phyloP scores from a whole-genome alignment of 2,329 filamentous ascomycete genomes.

The Rhytidhysteron rufulum region DNA sequence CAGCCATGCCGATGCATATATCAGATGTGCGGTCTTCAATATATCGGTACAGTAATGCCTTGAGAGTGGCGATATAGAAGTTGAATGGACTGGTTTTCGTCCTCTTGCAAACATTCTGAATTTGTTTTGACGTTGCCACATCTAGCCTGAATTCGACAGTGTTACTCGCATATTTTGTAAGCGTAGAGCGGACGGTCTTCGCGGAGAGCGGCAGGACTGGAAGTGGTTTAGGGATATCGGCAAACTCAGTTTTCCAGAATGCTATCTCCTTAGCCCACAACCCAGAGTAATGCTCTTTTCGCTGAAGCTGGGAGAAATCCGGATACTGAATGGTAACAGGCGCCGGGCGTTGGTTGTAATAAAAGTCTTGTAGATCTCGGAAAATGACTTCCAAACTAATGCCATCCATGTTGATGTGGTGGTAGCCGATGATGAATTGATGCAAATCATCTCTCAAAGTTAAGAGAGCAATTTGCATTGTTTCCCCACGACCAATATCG shows the following conservation, averaged over 20 bases:
- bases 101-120: not conserved
- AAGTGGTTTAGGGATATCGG: not conserved
- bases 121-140: not conserved
- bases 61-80: not conserved
- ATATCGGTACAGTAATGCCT: not conserved
- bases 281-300: not conserved
- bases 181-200: not conserved
- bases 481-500: not conserved
- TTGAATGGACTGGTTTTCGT: not conserved
- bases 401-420: not conserved
- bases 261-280: not conserved
- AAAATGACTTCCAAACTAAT: not conserved
- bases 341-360: not conserved
- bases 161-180: not conserved
- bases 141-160: not conserved
- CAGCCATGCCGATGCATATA: not conserved
- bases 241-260: not conserved
- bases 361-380: not conserved
- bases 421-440: not conserved
- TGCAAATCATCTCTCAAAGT: not conserved
- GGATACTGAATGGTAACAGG: not conserved
- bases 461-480: not conserved
- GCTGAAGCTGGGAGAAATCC: not conserved
- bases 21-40: not conserved
- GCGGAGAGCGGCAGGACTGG: not conserved